These are phyloP conservation scores for Candida sanyaensis DNA, from an alignment of 1,139 yeast species.

Conservation along the genomic window DNA sequence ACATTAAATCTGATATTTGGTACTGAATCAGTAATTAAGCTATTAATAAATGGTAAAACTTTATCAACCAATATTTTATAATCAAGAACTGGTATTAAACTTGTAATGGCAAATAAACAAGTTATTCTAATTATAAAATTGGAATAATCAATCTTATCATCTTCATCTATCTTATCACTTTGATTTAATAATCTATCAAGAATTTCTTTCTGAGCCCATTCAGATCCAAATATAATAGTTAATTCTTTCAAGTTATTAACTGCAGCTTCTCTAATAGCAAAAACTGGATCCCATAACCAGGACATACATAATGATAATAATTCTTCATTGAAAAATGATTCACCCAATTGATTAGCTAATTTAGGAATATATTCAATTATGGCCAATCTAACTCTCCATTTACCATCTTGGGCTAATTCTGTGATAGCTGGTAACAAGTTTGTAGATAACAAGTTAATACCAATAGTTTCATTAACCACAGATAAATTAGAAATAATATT, in stretches of 20 bases:
- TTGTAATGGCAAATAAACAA: conserved; percentile 82
- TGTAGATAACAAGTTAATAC: conserved; percentile 83
- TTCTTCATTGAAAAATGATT: conserved; percentile 88
- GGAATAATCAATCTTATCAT: conserved; percentile 47
- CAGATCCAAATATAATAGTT: conserved; percentile 85
- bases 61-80: conserved; percentile 58
- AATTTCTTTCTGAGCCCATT: conserved; percentile 89
- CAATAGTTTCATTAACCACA: conserved; percentile 91
- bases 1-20: conserved; percentile 95
- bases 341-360: conserved; percentile 94
- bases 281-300: conserved; percentile 98
- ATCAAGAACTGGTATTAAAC: conserved; percentile 70
- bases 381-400: conserved; percentile 97
- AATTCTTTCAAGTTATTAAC: conserved; percentile 79
- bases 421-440: conserved; percentile 93
- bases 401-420: conserved; percentile 92
- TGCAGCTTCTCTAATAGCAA: conserved; percentile 95
- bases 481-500: conserved; percentile 92
- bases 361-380: conserved; percentile 96
- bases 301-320: conserved; percentile 88
- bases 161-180: conserved; percentile 28
- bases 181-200: conserved; percentile 64
- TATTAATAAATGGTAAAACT: conserved; percentile 77
- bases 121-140: conserved; percentile 92
- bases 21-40: conserved; percentile 74